Evolutionary conservation across 257 asterid species (phyloP).

Genomic region (Gentiana straminea): DNA sequence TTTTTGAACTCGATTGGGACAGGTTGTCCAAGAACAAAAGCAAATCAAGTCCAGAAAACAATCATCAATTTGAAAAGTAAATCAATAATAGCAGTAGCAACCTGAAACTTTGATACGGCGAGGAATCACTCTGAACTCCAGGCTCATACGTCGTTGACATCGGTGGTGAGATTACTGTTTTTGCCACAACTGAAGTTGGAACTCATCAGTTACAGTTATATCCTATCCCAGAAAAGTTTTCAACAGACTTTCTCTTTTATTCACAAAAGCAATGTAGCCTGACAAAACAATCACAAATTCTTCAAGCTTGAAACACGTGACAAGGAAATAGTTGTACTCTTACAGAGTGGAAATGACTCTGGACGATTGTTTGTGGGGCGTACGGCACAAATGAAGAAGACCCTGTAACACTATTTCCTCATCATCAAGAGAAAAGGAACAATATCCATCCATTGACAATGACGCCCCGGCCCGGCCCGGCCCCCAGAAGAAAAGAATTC

Average conservation of each 20-base stretch:
- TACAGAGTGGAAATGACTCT: too few species aligned
- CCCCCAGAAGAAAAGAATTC: too few species aligned
- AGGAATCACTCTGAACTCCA: conserved; percentile 28
- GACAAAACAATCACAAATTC: not conserved
- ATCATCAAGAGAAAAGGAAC: too few species aligned
- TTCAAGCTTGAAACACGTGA: conserved; percentile 5
- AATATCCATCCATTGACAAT: too few species aligned
- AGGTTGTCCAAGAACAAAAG: not conserved
- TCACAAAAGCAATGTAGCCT: not conserved
- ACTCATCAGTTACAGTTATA: conserved; percentile 12
- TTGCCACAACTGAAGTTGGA: conserved; percentile 30
- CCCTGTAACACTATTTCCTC: too few species aligned
- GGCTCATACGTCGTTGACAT: conserved; percentile 50
- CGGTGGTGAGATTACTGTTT: conserved; percentile 31
- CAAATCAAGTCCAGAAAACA: not conserved
- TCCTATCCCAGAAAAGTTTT: not conserved
- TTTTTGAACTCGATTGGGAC: too few species aligned
- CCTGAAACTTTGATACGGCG: conserved; percentile 35
- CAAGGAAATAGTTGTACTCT: too few species aligned
- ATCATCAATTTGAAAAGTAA: conserved; percentile 3
- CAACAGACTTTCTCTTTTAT: not conserved
- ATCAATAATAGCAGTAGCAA: conserved; percentile 18
- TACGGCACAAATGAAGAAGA: too few species aligned
- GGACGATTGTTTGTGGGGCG: too few species aligned
- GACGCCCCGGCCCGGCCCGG: too few species aligned